Evolutionary conservation across 495 filamentous ascomycete genomes (phyloP).

Genomic region (Lophiostoma macrostomum): DNA sequence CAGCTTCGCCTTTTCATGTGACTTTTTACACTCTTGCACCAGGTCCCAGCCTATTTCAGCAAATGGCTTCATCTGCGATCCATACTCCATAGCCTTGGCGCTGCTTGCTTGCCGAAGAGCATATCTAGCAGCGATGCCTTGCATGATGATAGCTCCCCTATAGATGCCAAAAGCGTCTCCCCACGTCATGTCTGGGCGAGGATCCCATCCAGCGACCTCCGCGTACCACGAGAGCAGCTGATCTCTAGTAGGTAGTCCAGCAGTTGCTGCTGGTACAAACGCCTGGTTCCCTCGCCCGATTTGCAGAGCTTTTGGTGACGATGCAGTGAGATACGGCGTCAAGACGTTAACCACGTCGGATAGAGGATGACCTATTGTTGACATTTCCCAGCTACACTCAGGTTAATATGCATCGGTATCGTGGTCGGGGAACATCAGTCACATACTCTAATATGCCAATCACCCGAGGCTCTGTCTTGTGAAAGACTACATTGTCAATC

Average conservation of each 20-base stretch:
- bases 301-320: slow-evolving; percentile 26
- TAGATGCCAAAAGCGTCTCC: slow-evolving; percentile 52
- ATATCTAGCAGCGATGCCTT: slow-evolving; percentile 86
- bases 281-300: slow-evolving; percentile 37
- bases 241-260: slow-evolving; percentile 70
- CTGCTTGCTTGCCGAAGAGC: slow-evolving; percentile 89
- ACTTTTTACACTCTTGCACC: slow-evolving; percentile 49
- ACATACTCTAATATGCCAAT: slow-evolving; percentile 87
- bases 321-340: slow-evolving; percentile 56
- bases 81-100: slow-evolving; percentile 72
- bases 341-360: slow-evolving; percentile 81
- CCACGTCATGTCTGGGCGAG: slow-evolving; percentile 53
- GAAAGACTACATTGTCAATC: slow-evolving; percentile 95
- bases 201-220: slow-evolving; percentile 67
- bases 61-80: slow-evolving; percentile 58
- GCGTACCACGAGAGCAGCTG: slow-evolving; percentile 76
- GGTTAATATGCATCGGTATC: background rate
- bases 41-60: slow-evolving; percentile 74
- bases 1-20: slow-evolving; percentile 49
- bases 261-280: slow-evolving; percentile 60
- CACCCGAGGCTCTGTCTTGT: slow-evolving; percentile 79
- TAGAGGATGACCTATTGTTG: slow-evolving; percentile 89
- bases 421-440: background rate
- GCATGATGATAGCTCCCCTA: slow-evolving; percentile 73
- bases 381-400: slow-evolving; percentile 79